Conservation (phyloP, 2,329 filamentous ascomycete genomes). For the Aspergillus fijiensis region DNA sequence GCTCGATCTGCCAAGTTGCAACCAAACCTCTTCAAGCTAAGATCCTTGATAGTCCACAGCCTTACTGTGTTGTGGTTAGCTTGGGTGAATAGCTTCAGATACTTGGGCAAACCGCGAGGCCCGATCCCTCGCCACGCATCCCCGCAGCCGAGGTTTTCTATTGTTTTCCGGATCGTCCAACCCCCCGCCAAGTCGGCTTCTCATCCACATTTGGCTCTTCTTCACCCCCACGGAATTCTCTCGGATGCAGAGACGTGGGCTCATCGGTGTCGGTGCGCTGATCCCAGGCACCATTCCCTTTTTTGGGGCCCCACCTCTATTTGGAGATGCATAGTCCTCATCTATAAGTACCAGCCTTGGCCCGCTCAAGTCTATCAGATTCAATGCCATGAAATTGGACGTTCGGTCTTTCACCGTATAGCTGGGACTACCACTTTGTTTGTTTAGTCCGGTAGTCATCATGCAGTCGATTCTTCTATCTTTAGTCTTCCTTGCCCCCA, state of each 20-base stretch:
- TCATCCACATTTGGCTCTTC: not conserved
- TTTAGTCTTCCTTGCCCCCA: constrained; percentile 8
- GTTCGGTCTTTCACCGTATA: not conserved
- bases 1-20: not conserved
- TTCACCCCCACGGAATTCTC: not conserved
- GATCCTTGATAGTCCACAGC: not conserved
- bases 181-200: not conserved
- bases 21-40: not conserved
- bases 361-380: not conserved
- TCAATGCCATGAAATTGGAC: too few species aligned
- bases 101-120: not conserved
- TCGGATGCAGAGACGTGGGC: not conserved
- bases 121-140: not conserved
- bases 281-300: not conserved
- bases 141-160: not conserved
- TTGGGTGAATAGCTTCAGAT: not conserved
- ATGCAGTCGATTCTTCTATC: not conserved
- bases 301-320: not conserved
- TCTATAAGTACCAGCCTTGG: not conserved
- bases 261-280: not conserved
- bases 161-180: not conserved
- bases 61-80: not conserved
- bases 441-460: not conserved
- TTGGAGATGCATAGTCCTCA: not conserved
- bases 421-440: not conserved